phyloP scores from a whole-genome alignment of 352 stramenopile species.

The Lagenidium giganteum region DNA sequence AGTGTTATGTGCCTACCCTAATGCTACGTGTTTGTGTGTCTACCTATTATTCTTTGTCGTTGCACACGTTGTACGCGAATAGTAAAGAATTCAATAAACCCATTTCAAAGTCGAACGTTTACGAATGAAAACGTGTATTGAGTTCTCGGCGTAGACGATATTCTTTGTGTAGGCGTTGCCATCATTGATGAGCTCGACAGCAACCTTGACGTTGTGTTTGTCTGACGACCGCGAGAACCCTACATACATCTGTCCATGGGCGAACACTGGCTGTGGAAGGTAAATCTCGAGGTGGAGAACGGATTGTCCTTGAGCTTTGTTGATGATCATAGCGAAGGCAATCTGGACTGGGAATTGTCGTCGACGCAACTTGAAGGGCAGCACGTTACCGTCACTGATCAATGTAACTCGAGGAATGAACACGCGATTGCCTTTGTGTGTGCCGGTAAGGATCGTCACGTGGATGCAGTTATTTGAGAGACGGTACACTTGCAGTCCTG shows the following conservation, averaged over 20 bases:
- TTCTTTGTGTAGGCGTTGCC: slow-evolving; percentile 11
- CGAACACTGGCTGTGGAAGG: slow-evolving; percentile 8
- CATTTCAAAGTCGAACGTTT: too few species aligned
- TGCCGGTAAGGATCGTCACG: slow-evolving; percentile 17
- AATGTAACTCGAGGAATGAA: slow-evolving; percentile 15
- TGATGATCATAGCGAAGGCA: slow-evolving; percentile 17
- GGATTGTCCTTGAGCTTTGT: slow-evolving; percentile 19
- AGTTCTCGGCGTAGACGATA: too few species aligned
- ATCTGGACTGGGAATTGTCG: slow-evolving; percentile 9
- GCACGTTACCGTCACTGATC: not conserved
- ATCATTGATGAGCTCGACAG: not conserved
- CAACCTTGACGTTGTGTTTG: slow-evolving; percentile 8
- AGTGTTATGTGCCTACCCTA: too few species aligned
- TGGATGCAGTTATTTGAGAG: slow-evolving; percentile 17
- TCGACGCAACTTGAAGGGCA: slow-evolving; percentile 6
- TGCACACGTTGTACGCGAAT: too few species aligned
- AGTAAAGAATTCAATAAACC: too few species aligned
- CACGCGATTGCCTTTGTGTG: slow-evolving; percentile 1
- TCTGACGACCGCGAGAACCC: slow-evolving; percentile 12
- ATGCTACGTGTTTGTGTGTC: too few species aligned
- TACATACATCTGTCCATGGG: slow-evolving; percentile 20
- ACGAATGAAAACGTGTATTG: too few species aligned
- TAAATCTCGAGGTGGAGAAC: slow-evolving; percentile 13
- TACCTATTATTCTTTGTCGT: too few species aligned
- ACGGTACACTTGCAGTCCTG: slow-evolving; percentile 11